These are phyloP conservation scores for Pleoardoris graminearum DNA, from an alignment of 2,329 filamentous ascomycete species.

Conservation along the genomic window DNA sequence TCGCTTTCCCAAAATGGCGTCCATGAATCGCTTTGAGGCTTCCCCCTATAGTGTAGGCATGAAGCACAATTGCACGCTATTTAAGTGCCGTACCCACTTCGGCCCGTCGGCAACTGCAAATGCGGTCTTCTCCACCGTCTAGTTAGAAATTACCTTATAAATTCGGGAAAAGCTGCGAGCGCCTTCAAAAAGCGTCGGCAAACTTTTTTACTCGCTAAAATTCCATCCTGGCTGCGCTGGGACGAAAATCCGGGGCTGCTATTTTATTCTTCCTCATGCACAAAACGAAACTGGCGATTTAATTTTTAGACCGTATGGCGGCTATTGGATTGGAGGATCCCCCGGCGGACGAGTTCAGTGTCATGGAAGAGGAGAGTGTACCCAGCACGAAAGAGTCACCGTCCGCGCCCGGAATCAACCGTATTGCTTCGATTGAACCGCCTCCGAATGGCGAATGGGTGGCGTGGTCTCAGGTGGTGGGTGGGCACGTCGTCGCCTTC, in stretches of 20 bases:
- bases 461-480: constrained; percentile 48
- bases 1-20: too few species aligned
- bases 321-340: neutral
- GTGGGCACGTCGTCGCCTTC: constrained; percentile 47
- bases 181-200: neutral
- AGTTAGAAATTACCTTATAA: neutral
- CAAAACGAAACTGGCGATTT: neutral
- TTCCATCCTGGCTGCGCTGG: too few species aligned
- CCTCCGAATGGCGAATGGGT: constrained; percentile 51
- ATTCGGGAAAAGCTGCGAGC: neutral
- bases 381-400: neutral
- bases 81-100: neutral
- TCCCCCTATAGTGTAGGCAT: too few species aligned
- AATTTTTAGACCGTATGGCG: neutral
- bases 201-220: neutral
- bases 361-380: neutral
- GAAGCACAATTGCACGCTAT: too few species aligned
- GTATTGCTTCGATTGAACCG: constrained; percentile 5
- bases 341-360: neutral
- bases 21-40: too few species aligned
- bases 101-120: neutral
- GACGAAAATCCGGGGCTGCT: neutral
- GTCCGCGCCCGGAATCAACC: neutral
- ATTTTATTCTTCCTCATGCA: neutral
- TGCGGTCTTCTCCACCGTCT: neutral